Evolutionary conservation across 2,329 filamentous ascomycete genomes (phyloP), one percentile per base, ranked within the genome.

Genomic region (Rutstroemia sp.): DNA sequence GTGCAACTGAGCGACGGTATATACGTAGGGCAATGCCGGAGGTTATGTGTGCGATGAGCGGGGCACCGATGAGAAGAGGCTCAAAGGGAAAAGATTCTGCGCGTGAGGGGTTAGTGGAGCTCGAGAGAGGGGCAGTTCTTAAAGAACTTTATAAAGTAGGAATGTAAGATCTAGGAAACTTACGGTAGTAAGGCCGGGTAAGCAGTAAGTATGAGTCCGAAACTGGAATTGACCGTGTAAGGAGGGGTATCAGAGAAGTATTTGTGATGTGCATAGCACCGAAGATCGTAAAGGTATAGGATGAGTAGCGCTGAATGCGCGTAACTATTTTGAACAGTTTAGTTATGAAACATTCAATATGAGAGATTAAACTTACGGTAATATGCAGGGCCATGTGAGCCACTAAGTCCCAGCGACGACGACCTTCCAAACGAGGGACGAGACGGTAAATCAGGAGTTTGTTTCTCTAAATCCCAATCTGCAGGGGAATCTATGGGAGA

Each of bases 161-260:
- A 34, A 34, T 34, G 3, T 34, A 34, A 25, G 4, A 14, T 39
- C 40, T 17, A 9, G 8, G 40, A 2, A 86, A 79, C 1, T 89
- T 92, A 72, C 96, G 92, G 75, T 97, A 97, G 71, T 94, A 84
- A 49, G 95, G 92, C 59, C 92, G 84, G 27, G 91, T 92, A 71
- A 96, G 88, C 61, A 97, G 86, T 49, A 97, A 84, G 72, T 91
- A 95, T 50, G 84, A 84, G 69, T 96, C 92, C 58, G 88, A 88
- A 52, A 83, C 80, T 8, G 86, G 75, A 6, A 94, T 81, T 47
- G 87, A 89, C 57, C 78, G 81, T 42, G 88, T 89, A 50, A 85
- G 65, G 39, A 94, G 81, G 0, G 90, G 91, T 61, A 95, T 86
- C 45, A 95, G 70, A 7, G 89, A 89, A 36, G 89, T 92, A 65